phyloP scores from a whole-genome alignment of 345 rosid genomes.

The Citrus australasica region DNA sequence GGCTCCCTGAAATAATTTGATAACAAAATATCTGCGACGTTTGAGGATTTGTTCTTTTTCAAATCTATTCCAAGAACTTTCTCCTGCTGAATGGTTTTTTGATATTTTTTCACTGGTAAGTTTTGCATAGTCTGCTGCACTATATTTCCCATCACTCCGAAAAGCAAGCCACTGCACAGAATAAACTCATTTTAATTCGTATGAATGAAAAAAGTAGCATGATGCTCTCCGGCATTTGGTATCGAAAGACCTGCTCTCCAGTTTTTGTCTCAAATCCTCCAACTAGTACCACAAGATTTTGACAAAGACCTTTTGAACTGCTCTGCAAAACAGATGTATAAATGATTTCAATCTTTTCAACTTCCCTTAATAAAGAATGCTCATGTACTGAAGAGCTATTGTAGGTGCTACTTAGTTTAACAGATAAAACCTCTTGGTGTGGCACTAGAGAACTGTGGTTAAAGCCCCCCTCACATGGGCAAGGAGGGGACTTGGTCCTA shows the following conservation, averaged over 20 bases:
- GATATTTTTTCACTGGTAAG: constrained; percentile 57
- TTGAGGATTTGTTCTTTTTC: constrained; percentile 46
- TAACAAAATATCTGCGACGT: constrained; percentile 54
- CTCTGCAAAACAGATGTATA: constrained; percentile 40
- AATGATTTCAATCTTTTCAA: constrained; percentile 8
- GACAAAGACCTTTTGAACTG: constrained; percentile 48
- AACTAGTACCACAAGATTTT: constrained; percentile 63
- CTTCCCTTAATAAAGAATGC: background rate
- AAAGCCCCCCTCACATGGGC: background rate
- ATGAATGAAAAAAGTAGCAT: background rate
- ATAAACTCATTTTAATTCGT: constrained; percentile 21
- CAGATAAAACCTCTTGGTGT: background rate
- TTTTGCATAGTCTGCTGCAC: constrained; percentile 84
- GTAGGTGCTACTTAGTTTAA: too few relatives aligned
- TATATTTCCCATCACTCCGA: constrained; percentile 73
- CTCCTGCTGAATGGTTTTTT: constrained; percentile 32
- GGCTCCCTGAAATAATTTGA: constrained; percentile 67
- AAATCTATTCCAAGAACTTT: constrained; percentile 58
- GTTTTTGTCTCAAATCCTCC: constrained; percentile 92
- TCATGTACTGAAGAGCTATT: background rate
- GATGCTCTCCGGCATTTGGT: constrained; percentile 7
- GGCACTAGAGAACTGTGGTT: background rate
- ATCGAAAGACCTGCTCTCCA: constrained; percentile 77
- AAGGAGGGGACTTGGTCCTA: background rate
- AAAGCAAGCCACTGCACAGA: constrained; percentile 85